A percentile compares a stretch with the other conserved stretches of the same genome.
Evolutionary conservation across 129 eudicot species (phyloP).

Genomic region (carrot (Daucus carota)): DH1_v3.0 NC_030389.2:3343001-3343500

Average conservation of each 20-base stretch:
- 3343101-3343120: not conserved
- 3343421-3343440: slow-evolving; percentile 71
- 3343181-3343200: not conserved
- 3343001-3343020: not conserved
- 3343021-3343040: not conserved
- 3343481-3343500: not conserved
- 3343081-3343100: not conserved
- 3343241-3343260: slow-evolving; percentile 47
- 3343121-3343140: not conserved
- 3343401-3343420: slow-evolving; percentile 38
- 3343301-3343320: not conserved
- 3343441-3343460: slow-evolving; percentile 58
- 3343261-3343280: slow-evolving; percentile 19
- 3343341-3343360: not conserved
- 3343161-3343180: not conserved
- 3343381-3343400: slow-evolving; percentile 37
- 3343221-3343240: slow-evolving; percentile 73
- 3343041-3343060: not conserved
- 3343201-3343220: slow-evolving; percentile 27
- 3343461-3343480: slow-evolving; percentile 38
- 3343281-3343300: not conserved
- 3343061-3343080: not conserved
- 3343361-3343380: slow-evolving; percentile 52
- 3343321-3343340: not conserved
- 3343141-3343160: not conserved